Evolutionary conservation across 208 protist genomes (phyloP), one percentile per base, ranked within the genome.

Genomic region (Leishmania tropica): DNA sequence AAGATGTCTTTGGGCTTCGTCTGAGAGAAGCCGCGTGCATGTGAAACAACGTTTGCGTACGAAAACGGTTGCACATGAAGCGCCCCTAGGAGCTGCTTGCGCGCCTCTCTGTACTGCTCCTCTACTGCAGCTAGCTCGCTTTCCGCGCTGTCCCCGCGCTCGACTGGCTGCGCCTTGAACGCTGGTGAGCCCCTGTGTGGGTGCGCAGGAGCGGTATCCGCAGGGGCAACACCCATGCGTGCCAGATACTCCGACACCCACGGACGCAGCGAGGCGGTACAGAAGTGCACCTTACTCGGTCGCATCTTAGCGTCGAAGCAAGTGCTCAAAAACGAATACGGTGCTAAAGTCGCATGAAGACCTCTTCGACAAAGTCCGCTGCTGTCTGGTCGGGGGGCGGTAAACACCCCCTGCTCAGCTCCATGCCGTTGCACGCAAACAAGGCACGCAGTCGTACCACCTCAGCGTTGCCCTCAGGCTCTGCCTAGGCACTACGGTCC

Each of bases 61-160:
- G 79, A 81, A 24, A 81, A 81, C 3, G 79, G 79, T 2, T 70
- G 37, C 42, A 51, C 42, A 7, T 5, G 68, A n/a, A 73, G 24
- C 10, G 68, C 68, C 68, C 42, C 42, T 21, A 76, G 11, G 5
- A 76, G 7, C 28, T 42, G 51, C 35, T 24, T 37, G 35, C 72
- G 72, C 19, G 72, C 72, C 31, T 76, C 48, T 60, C 72, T n/a
- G 72, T 60, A 76, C 28, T 60, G 72, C 72, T 6, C 11, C 72
- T 62, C 48, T 4, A 37, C 28, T 1, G 13, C 72, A 42, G 10
- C 72, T 17, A 10, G 17, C 45, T 76, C 72, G 42, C 45, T 37
- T 72, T 42, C 51, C 40, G 3, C 15, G 65, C 53, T 74, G 56
- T 40, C 42, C 60, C 1, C 21, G 37, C 17, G 2, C 31, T 73